phyloP scores from a whole-genome alignment of 306 rosid genomes.

The Corylus avellana region DNA sequence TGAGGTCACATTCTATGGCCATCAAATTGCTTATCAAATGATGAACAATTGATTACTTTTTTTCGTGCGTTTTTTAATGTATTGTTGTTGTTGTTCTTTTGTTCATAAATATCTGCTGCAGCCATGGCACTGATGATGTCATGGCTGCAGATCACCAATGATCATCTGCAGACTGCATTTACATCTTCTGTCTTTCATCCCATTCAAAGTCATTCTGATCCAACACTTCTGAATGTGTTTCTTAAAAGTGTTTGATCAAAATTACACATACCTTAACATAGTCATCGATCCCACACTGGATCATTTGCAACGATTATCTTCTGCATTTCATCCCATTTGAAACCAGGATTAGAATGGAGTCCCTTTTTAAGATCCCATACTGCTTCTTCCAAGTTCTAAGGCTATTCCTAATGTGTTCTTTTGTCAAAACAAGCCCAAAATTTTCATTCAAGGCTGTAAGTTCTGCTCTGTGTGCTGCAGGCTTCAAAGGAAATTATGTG shows the following conservation, averaged over 20 bases:
- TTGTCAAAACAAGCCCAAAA: constrained; percentile 40
- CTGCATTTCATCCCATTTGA: constrained; percentile 55
- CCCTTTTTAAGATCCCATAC: constrained; percentile 51
- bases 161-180: no score
- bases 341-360: constrained; percentile 45
- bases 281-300: constrained; percentile 43
- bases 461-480: constrained; percentile 49
- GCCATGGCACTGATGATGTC: no score
- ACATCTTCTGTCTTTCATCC: no score
- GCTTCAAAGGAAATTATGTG: constrained; percentile 25
- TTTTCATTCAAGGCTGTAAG: constrained; percentile 45
- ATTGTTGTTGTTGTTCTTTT: no score
- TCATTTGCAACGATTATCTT: constrained; percentile 48
- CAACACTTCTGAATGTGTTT: no score
- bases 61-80: no score
- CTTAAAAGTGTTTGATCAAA: not conserved
- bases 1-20: no score
- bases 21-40: no score
- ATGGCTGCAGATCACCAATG: no score
- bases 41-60: no score
- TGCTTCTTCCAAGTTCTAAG: constrained; percentile 62
- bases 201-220: no score
- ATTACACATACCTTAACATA: constrained; percentile 46
- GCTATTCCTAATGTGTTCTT: constrained; percentile 52
- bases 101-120: no score